These are phyloP conservation scores for Crinitomyces ghanaensis DNA, from an alignment of 805 yeast species.

Conservation along the genomic window DNA sequence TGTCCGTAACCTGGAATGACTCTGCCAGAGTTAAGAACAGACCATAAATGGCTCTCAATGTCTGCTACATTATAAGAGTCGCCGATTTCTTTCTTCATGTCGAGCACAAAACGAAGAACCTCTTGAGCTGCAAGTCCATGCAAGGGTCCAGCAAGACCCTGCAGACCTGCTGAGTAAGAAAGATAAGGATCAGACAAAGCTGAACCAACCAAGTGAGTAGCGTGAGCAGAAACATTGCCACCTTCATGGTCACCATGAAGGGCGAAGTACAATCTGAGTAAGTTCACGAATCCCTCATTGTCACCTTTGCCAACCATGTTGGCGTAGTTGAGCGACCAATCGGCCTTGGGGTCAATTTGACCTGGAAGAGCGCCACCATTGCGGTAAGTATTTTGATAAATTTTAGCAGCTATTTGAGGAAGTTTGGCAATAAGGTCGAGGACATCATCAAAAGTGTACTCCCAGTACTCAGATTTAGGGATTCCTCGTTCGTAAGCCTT, in stretches of 20 bases:
- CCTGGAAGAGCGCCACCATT: constrained; percentile 44
- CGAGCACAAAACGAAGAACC: constrained; percentile 69
- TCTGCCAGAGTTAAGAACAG: constrained; percentile 67
- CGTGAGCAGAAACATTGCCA: constrained; percentile 80
- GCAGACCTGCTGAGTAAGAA: constrained; percentile 70
- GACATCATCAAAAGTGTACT: constrained; percentile 60
- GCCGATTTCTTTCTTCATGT: constrained; percentile 53
- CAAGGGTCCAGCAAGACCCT: constrained; percentile 80
- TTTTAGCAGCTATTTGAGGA: constrained; percentile 64
- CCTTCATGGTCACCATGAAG: constrained; percentile 77
- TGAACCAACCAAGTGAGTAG: constrained; percentile 77
- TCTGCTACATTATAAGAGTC: constrained; percentile 60
- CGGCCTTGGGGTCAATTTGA: constrained; percentile 40
- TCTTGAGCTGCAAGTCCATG: constrained; percentile 87
- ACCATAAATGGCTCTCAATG: constrained; percentile 70
- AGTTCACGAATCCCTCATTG: constrained; percentile 43
- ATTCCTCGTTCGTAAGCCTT: constrained; percentile 61
- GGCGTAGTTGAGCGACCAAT: constrained; percentile 66
- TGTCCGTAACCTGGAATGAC: constrained; percentile 87
- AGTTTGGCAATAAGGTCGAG: constrained; percentile 59
- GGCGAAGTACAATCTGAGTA: constrained; percentile 62
- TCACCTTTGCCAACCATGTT: constrained; percentile 47
- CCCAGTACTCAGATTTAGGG: constrained; percentile 63
- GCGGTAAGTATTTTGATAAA: constrained; percentile 50
- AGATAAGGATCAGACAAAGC: constrained; percentile 71